Conservation (phyloP, 2,329 filamentous ascomycete genomes). For the Fusarium caatingaense region DNA sequence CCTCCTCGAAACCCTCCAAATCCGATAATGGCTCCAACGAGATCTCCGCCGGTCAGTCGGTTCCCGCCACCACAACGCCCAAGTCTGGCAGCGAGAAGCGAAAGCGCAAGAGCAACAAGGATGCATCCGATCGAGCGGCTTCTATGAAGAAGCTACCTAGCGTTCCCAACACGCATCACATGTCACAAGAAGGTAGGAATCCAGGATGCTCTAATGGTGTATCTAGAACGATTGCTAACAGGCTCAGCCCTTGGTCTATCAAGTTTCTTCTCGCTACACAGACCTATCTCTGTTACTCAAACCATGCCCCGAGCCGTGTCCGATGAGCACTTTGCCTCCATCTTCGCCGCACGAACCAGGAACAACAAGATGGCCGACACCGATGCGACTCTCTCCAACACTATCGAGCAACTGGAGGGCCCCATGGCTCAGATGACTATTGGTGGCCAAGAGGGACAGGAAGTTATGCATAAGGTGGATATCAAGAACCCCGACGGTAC, state of each 20-base stretch:
- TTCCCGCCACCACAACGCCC: constrained; percentile 59
- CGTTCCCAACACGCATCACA: constrained; percentile 79
- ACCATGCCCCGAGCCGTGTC: constrained; percentile 79
- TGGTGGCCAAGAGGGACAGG: constrained; percentile 55
- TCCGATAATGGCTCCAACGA: constrained; percentile 67
- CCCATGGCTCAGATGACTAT: constrained; percentile 67
- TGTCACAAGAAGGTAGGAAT: constrained; percentile 71
- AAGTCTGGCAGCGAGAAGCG: constrained; percentile 63
- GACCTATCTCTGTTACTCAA: constrained; percentile 89
- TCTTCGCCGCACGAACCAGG: constrained; percentile 74
- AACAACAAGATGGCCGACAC: constrained; percentile 68
- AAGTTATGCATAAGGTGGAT: constrained; percentile 63
- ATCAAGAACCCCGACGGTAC: constrained; percentile 67
- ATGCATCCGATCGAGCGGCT: constrained; percentile 57
- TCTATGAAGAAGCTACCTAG: constrained; percentile 71
- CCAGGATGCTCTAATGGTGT: not conserved
- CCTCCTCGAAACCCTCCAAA: constrained; percentile 71
- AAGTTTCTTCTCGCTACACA: constrained; percentile 94
- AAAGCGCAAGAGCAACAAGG: constrained; percentile 68
- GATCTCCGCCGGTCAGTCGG: constrained; percentile 61
- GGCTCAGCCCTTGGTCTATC: constrained; percentile 83
- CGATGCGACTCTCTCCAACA: constrained; percentile 72
- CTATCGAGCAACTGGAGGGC: constrained; percentile 69
- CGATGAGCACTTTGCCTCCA: constrained; percentile 81
- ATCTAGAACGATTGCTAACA: constrained; percentile 13